Evolutionary conservation across 225 moss, liverwort and hornwort genomes (phyloP).

Genomic region (Pseudoscleropodium purum): DNA sequence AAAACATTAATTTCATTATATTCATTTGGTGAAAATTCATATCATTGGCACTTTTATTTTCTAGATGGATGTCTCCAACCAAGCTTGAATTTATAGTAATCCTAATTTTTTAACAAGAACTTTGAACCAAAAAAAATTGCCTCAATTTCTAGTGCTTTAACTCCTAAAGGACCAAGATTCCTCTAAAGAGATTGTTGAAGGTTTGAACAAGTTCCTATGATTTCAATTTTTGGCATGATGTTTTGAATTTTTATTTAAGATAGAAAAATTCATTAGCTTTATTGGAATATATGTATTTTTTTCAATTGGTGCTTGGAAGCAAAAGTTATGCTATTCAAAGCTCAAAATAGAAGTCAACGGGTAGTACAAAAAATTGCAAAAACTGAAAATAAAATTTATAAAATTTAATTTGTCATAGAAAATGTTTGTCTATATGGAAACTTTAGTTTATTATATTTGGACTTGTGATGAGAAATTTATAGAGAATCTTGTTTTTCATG

Average conservation of each 20-base stretch:
- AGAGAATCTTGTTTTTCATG: rapidly evolving
- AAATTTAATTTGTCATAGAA: neutral
- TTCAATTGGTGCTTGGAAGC: rapidly evolving
- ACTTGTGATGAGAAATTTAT: neutral
- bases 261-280: neutral
- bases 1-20: neutral
- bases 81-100: neutral
- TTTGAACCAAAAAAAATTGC: neutral
- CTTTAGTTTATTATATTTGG: neutral
- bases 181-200: rapidly evolving
- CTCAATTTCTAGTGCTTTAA: neutral
- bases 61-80: neutral
- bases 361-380: neutral
- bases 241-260: neutral
- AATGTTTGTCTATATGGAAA: neutral
- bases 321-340: rapidly evolving
- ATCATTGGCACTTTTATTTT: neutral
- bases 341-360: rapidly evolving
- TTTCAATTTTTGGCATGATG: neutral
- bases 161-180: neutral
- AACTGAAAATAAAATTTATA: neutral
- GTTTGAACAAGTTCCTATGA: rapidly evolving
- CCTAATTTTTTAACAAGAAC: neutral
- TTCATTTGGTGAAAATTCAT: too few species aligned
- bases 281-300: too few species aligned